Percentiles rank a stretch among this genome's conserved stretches.
Conservation (phyloP, 75 land plant genomes). For the Sequoia sempervirens region DNA sequence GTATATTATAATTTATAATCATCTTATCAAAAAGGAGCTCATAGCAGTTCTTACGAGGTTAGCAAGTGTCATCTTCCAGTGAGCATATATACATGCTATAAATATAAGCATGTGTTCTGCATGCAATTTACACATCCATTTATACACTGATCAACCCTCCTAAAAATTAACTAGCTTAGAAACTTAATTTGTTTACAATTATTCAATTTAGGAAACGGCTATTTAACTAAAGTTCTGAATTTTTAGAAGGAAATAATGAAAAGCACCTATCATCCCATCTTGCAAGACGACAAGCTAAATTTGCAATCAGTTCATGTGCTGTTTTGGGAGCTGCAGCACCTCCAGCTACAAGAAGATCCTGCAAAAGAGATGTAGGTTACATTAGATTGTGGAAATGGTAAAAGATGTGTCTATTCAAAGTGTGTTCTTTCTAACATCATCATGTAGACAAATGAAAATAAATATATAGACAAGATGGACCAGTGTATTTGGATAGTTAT, state of each 20-base stretch:
- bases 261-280: conserved; percentile 94
- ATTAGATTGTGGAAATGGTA: neutral
- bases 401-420: neutral
- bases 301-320: conserved; percentile 78
- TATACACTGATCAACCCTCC: neutral
- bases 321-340: conserved; percentile 67
- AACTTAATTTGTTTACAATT: neutral
- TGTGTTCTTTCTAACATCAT: neutral
- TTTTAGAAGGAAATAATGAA: neutral
- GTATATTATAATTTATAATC: neutral
- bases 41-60: neutral
- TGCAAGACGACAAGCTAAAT: conserved; percentile 69
- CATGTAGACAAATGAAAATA: too few relatives aligned
- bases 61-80: neutral
- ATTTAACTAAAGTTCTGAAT: neutral
- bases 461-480: neutral
- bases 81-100: neutral
- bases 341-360: conserved; percentile 83
- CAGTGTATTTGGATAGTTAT: neutral
- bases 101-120: neutral
- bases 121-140: neutral
- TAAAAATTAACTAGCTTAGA: neutral
- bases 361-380: conserved; percentile 10
- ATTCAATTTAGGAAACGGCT: neutral
- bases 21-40: neutral